Evolutionary conservation across 495 filamentous ascomycete genomes (phyloP).

Genomic region (Hyphodiscus hymeniophilus): DNA sequence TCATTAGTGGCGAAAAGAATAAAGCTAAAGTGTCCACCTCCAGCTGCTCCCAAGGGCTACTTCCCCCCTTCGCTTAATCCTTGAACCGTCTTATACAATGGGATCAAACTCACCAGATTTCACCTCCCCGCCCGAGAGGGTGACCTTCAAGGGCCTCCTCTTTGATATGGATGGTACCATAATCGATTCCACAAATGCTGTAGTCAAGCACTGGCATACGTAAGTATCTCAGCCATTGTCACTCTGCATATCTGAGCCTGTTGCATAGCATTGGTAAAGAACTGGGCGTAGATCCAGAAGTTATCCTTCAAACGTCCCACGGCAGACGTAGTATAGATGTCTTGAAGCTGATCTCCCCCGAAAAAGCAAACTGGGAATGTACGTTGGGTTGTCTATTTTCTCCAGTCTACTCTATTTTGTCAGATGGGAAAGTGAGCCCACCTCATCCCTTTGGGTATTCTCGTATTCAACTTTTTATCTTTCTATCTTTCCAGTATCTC

Average conservation of each 20-base stretch:
- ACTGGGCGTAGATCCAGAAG: conserved; percentile 69
- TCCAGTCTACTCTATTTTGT: neutral
- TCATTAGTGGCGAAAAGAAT: too few relatives aligned
- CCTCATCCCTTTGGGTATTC: neutral
- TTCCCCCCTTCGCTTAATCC: too few relatives aligned
- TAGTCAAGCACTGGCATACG: conserved; percentile 78
- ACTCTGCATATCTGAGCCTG: neutral
- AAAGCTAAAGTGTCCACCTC: too few relatives aligned
- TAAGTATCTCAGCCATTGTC: neutral
- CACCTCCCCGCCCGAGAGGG: conserved; percentile 7
- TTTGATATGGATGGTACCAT: conserved; percentile 79
- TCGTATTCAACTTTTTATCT: neutral
- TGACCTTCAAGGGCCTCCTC: conserved; percentile 64
- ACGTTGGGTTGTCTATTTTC: conserved; percentile 27
- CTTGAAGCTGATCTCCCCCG: conserved; percentile 62
- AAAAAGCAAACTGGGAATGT: conserved; percentile 89
- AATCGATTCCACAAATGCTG: conserved; percentile 61
- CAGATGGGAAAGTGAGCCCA: too few relatives aligned
- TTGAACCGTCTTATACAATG: conserved; percentile 3
- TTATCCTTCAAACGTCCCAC: conserved; percentile 83
- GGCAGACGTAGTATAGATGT: conserved; percentile 80
- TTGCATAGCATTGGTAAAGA: conserved; percentile 71
- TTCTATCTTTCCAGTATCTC: neutral
- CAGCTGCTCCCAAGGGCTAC: too few relatives aligned
- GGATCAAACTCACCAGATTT: conserved; percentile 10